phyloP scores from a whole-genome alignment of 495 filamentous ascomycete species.

The Margaritispora aquatica region DNA sequence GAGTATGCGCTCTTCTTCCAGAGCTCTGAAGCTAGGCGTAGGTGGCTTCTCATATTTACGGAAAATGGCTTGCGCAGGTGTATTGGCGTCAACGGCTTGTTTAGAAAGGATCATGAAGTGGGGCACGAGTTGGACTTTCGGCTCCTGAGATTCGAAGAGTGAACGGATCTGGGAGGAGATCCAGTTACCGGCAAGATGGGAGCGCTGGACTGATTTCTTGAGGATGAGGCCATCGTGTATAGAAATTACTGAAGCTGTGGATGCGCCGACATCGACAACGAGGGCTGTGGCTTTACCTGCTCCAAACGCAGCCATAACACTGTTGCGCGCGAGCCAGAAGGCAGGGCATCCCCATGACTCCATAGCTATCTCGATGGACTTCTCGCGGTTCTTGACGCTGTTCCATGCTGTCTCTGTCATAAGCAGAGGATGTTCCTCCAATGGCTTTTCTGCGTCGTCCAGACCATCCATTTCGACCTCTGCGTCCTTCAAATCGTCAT shows the following conservation, averaged over 20 bases:
- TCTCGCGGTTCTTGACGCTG: constrained; percentile 76
- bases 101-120: constrained; percentile 85
- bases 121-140: constrained; percentile 73
- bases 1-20: constrained; percentile 88
- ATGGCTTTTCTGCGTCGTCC: constrained; percentile 67
- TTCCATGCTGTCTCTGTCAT: constrained; percentile 97
- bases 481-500: constrained; percentile 55
- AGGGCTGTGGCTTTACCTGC: constrained; percentile 88
- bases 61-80: constrained; percentile 65
- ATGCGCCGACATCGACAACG: constrained; percentile 87
- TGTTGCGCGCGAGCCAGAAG: constrained; percentile 71
- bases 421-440: constrained; percentile 83
- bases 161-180: constrained; percentile 80
- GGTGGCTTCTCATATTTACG: constrained; percentile 61
- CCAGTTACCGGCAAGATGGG: constrained; percentile 81
- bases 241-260: constrained; percentile 83
- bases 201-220: constrained; percentile 78
- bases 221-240: constrained; percentile 93
- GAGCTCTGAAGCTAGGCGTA: constrained; percentile 62
- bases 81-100: constrained; percentile 79
- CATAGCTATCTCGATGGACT: constrained; percentile 89
- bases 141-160: constrained; percentile 67
- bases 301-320: constrained; percentile 63
- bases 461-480: constrained; percentile 60
- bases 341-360: constrained; percentile 92